Conservation (phyloP, 2,329 filamentous ascomycete genomes). For the Fusarium lyarnte region DNA sequence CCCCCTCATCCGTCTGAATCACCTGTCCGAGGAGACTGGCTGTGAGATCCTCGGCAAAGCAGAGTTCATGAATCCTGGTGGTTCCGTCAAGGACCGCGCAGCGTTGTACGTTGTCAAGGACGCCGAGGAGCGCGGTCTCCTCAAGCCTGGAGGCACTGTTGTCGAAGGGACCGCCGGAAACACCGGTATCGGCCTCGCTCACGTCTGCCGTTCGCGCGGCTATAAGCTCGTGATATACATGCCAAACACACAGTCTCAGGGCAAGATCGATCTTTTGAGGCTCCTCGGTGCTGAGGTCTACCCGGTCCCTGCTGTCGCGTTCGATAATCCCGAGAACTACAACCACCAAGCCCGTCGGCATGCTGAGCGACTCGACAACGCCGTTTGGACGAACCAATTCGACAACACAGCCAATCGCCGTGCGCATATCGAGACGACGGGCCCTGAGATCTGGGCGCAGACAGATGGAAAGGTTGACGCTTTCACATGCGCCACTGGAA, state of each 20-base stretch:
- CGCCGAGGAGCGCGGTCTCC: slow-evolving; percentile 86
- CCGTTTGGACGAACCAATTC: slow-evolving; percentile 99
- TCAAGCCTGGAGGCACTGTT: slow-evolving; percentile 89
- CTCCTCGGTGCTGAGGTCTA: slow-evolving; percentile 94
- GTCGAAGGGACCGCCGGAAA: slow-evolving; percentile 98
- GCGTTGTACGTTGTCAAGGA: slow-evolving; percentile 94
- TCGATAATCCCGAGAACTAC: slow-evolving; percentile 95
- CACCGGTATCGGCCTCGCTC: slow-evolving; percentile 96
- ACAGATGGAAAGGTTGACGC: slow-evolving; percentile 87
- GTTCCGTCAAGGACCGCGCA: slow-evolving; percentile 94
- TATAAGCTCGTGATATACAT: slow-evolving; percentile 99
- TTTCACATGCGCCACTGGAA: slow-evolving; percentile 95
- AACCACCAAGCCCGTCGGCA: slow-evolving; percentile 95
- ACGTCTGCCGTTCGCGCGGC: slow-evolving; percentile 91
- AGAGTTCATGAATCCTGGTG: slow-evolving; percentile 98
- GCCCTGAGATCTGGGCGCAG: slow-evolving; percentile 96
- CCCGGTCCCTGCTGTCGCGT: slow-evolving; percentile 93
- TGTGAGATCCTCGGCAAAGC: slow-evolving; percentile 96
- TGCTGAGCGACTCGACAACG: slow-evolving; percentile 85
- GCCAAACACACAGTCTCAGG: slow-evolving; percentile 98
- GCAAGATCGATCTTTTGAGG: slow-evolving; percentile 93
- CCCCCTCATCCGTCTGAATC: slow-evolving; percentile 89
- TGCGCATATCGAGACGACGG: slow-evolving; percentile 96
- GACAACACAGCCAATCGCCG: slow-evolving; percentile 94
- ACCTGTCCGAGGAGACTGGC: slow-evolving; percentile 87